Base-by-base conservation (phyloP, 352 stramenopile species). In the Thalassiosira exigua region DNA sequence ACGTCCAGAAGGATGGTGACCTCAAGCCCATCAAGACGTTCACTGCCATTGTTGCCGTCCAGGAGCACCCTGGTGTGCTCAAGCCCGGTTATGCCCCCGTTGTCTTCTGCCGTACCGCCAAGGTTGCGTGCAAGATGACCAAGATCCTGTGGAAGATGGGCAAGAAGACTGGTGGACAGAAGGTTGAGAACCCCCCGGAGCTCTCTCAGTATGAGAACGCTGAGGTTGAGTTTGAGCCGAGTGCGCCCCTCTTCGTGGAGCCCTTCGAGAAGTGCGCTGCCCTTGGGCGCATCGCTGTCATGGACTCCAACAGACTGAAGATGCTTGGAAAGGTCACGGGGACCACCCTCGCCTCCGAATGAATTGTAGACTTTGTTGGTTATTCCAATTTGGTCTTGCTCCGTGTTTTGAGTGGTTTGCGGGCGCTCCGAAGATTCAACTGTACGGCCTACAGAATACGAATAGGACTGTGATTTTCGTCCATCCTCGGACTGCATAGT, bases 261-360 rank as follows among this genome's bases (percentile, higher is more conserved):
- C 88, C 88, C 24, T 96, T 95, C 75, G 88, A 89, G 19, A 80
- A 91, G 65, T 95, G 88, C 77, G 88, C 91, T 60, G 87, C 87
- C 41, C 87, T 95, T 77, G 92, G 88, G 65, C 90, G 92, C 90
- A 93, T 96, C 75, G 92, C 92, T 56, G 92, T 96, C 39, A 96
- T 95, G 92, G 90, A 96, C 77, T 94, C 88, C 69, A 94, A 95
- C 87, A 83, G 88, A 82, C 84, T 95, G 76, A 94, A 94, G 84
- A 95, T 95, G 90, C 79, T 95, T 77, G 89, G 90, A 84, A 95
- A 94, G 89, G 90, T 95, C 67, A 89, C 69, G 24, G 26, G 46
- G 5, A 80, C 68, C 26, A 30, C 42, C 24, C 27, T 5, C 27
- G n/a, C n/a, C n/a, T 11, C 21, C 50, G 50, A 26, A 26, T 58